Conservation (phyloP, 768 basidiomycete species). For the Pisolithus tinctorius region DNA sequence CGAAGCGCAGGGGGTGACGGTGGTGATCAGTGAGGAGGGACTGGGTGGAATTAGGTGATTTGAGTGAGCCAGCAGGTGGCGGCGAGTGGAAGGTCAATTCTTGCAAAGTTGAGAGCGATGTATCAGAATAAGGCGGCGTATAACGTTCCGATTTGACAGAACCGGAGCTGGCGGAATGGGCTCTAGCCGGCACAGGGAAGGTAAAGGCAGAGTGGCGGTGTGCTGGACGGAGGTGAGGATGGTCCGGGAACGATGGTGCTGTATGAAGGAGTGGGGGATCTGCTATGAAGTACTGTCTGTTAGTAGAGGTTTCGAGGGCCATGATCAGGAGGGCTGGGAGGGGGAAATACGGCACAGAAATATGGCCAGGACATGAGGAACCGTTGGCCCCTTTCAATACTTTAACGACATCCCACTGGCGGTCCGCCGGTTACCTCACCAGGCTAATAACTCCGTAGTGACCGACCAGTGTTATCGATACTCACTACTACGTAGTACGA, state of each 20-base stretch:
- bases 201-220: conserved; percentile 6
- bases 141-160: conserved; percentile 26
- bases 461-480: background rate
- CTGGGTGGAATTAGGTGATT: background rate
- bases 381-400: conserved; percentile 5
- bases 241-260: background rate
- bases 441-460: conserved; percentile 2
- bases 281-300: conserved; percentile 10
- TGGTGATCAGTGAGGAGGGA: background rate
- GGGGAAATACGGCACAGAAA: background rate
- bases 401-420: no score
- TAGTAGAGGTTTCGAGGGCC: conserved; percentile 20
- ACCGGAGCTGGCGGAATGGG: conserved; percentile 5
- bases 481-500: background rate
- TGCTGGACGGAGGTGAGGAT: background rate
- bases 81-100: conserved; percentile 21
- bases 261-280: background rate
- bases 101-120: conserved; percentile 15
- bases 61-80: background rate
- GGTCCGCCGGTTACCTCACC: conserved; percentile 14
- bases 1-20: conserved; percentile 18
- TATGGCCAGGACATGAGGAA: background rate
- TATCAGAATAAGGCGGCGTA: conserved; percentile 16
- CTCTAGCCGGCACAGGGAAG: background rate
- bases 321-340: conserved; percentile 1